Base-by-base conservation (phyloP, 2,329 filamentous ascomycete genomes). In the Claviceps purpurea region DNA sequence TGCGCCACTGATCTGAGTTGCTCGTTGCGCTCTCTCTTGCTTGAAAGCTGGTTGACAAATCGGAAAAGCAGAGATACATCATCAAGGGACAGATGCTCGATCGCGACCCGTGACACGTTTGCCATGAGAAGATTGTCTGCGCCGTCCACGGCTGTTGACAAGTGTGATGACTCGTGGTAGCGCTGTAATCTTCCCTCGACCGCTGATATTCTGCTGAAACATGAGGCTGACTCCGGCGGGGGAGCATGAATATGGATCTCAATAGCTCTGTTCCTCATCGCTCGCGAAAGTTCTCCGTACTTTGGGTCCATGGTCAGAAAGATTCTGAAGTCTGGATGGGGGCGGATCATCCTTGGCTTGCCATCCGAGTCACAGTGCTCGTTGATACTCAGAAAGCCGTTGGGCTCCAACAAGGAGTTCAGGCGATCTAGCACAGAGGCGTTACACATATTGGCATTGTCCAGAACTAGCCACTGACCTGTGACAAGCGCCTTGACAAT, bases 371-470 rank as follows among this genome's bases (percentile, higher is more conserved):
- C 87, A 52, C 87, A 89, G 64, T 97, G 90, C 65, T 98, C 93
- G 61, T 96, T 97, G 64, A 98, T 85, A 60, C 87, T 89, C 22
- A 98, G 72, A 56, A 82, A 83, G 1, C 93, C 93, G 61, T 90
- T 84, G 0, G 89, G 90, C 64, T 98, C 93, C 7, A 97, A 83
- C 8, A 98, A 72, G 0, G 93, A 97, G 65, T 98, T 98, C 50
- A 98, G 73, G 56, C 94, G 80, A 68, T 98, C 93, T 10, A 98
- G 77, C 1, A 98, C 93, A 6, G 91, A 95, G 24, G 91, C 85
- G 61, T 86, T 96, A 70, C 94, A 98, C 53, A 98, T 77, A 62
- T 98, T 98, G 55, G 94, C 93, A 67, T 98, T 96, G 68, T 98
- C 93, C 22, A 98, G 80, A 11, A 98, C 84, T 18, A 98, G 75